Percentiles rank a stretch among this genome's conserved stretches.
Evolutionary conservation across 306 rosid genomes (phyloP).

Genomic region (Styphnolobium japonicum): DNA sequence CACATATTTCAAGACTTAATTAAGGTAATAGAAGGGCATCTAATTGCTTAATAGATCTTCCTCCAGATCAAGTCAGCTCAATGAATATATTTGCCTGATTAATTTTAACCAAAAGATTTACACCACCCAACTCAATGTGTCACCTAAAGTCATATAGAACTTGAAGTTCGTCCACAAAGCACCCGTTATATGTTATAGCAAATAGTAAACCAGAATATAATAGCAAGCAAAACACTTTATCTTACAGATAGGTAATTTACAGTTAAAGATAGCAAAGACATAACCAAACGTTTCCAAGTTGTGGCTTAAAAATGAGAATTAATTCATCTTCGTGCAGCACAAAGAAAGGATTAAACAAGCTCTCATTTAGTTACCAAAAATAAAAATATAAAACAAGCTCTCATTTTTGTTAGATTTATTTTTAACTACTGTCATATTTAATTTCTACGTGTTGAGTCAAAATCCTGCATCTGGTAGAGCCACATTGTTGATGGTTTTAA

Average conservation of each 20-base stretch:
- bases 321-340: neutral
- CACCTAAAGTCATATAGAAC: neutral
- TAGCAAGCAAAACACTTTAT: neutral
- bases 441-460: neutral
- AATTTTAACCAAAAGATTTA: neutral
- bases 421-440: no score
- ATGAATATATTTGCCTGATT: neutral
- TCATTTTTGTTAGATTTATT: neutral
- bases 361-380: no score
- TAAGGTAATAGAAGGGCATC: neutral
- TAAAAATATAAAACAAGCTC: neutral
- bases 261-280: neutral
- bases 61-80: neutral
- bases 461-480: neutral
- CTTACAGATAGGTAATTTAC: neutral
- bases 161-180: neutral
- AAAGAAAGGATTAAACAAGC: neutral
- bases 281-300: neutral
- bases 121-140: neutral
- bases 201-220: neutral
- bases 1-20: neutral
- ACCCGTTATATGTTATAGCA: neutral
- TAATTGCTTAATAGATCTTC: neutral
- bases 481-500: neutral
- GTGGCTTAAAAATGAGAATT: neutral